Conservation (phyloP, 495 filamentous ascomycete genomes). For the Xeromyces bisporus region DNA sequence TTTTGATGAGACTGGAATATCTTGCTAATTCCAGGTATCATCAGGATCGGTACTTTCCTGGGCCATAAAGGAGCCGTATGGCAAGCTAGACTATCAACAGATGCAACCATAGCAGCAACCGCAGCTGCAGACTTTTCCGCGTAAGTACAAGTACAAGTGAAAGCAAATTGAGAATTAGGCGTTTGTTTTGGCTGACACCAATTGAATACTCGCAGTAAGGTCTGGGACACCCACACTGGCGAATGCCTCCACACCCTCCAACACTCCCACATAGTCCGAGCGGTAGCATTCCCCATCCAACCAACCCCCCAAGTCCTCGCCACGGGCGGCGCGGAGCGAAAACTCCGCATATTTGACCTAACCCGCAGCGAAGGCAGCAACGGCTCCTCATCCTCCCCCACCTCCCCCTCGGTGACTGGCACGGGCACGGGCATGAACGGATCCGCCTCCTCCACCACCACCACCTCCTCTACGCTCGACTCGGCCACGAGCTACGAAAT, state of each 20-base stretch:
- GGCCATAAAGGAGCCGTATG: constrained; percentile 97
- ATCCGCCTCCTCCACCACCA: constrained; percentile 19
- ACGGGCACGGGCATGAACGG: constrained; percentile 15
- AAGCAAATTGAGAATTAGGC: no score
- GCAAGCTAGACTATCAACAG: constrained; percentile 79
- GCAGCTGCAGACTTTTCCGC: constrained; percentile 93
- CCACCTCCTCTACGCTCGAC: no score
- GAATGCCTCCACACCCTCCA: constrained; percentile 77
- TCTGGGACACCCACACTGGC: constrained; percentile 93
- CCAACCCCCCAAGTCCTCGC: constrained; percentile 65
- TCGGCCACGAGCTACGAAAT: constrained; percentile 58
- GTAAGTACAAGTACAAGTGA: constrained; percentile 27
- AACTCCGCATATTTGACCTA: constrained; percentile 85
- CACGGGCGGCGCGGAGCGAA: constrained; percentile 91
- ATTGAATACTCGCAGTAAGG: constrained; percentile 39
- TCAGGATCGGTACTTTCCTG: constrained; percentile 90
- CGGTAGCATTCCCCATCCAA: constrained; percentile 68
- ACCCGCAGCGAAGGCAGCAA: constrained; percentile 28
- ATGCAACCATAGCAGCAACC: constrained; percentile 76
- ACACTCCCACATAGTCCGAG: constrained; percentile 87
- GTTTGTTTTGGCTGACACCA: no score
- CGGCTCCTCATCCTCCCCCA: constrained; percentile 27
- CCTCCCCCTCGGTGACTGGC: constrained; percentile 9
- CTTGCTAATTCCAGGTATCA: constrained; percentile 2
- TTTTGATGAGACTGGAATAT: neutral